phyloP scores from a whole-genome alignment of 1,139 yeast species.

The Lodderomyces margitis region DNA sequence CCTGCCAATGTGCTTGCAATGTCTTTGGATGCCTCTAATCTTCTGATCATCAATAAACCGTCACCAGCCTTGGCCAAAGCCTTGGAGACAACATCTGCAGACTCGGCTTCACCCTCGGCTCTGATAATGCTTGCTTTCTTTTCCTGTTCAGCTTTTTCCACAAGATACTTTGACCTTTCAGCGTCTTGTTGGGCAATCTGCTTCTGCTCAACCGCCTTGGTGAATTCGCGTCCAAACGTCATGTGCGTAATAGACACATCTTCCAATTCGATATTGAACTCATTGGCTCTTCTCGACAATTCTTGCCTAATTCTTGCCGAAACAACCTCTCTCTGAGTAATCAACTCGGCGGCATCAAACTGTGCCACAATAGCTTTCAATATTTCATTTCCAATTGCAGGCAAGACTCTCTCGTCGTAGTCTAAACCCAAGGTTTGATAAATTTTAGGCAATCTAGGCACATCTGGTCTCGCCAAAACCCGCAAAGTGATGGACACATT shows the following conservation, averaged over 20 bases:
- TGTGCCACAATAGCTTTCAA: conserved; percentile 95
- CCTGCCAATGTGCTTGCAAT: conserved; percentile 85
- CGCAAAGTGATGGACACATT: conserved; percentile 92
- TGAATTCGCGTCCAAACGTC: conserved; percentile 96
- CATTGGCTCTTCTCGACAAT: conserved; percentile 77
- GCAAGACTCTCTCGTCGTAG: conserved; percentile 95
- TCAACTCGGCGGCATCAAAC: conserved; percentile 96
- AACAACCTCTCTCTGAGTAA: conserved; percentile 95
- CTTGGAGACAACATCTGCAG: conserved; percentile 92
- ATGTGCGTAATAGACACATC: conserved; percentile 98
- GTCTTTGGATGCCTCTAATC: conserved; percentile 95
- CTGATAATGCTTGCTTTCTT: conserved; percentile 91
- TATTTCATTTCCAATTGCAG: conserved; percentile 96
- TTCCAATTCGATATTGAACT: conserved; percentile 87
- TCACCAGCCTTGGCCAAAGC: conserved; percentile 96
- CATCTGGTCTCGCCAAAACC: conserved; percentile 93
- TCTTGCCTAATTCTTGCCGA: conserved; percentile 88
- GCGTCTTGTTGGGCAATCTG: conserved; percentile 99
- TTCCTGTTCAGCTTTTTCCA: conserved; percentile 97
- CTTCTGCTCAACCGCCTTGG: conserved; percentile 97
- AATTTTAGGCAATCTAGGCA: conserved; percentile 72
- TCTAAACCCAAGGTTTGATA: conserved; percentile 92
- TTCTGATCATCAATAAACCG: conserved; percentile 88
- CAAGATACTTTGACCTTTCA: conserved; percentile 91
- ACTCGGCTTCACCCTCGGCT: conserved; percentile 99